These are phyloP conservation scores for Trichophyton verrucosum DNA, from an alignment of 2,329 filamentous ascomycete species.

Conservation along the genomic window DNA sequence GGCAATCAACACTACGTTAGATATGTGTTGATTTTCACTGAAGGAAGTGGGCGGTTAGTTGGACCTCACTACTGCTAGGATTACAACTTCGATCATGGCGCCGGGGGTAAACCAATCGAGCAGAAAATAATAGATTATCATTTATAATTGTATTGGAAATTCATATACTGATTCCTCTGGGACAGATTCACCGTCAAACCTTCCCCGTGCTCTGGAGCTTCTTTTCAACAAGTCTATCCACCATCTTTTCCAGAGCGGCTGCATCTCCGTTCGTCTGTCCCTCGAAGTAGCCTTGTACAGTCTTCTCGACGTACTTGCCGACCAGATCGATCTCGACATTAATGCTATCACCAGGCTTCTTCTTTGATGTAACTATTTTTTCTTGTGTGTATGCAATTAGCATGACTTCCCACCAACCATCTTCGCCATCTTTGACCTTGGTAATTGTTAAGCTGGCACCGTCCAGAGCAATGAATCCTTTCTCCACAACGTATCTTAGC, in stretches of 20 bases:
- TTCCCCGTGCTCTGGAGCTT: conserved; percentile 32
- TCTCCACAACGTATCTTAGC: conserved; percentile 82
- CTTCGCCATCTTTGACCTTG: conserved; percentile 61
- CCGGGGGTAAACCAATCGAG: not conserved
- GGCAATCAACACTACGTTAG: not conserved
- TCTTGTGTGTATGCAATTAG: conserved; percentile 93
- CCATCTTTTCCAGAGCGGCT: conserved; percentile 57
- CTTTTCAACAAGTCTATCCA: conserved; percentile 62
- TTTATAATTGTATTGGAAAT: not conserved
- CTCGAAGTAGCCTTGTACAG: conserved; percentile 63
- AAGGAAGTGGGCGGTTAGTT: not conserved
- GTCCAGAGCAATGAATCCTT: conserved; percentile 89
- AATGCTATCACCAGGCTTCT: conserved; percentile 66
- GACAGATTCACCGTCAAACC: not conserved
- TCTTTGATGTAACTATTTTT: conserved; percentile 68
- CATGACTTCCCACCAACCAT: conserved; percentile 92
- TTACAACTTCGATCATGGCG: not conserved
- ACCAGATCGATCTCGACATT: conserved; percentile 91
- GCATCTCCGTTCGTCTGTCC: conserved; percentile 28
- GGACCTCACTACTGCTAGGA: not conserved
- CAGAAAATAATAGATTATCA: not conserved
- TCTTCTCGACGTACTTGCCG: conserved; percentile 58
- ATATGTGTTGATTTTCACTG: not conserved
- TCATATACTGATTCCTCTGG: not conserved
- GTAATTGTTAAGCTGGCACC: conserved; percentile 91